Evolutionary conservation across 2,329 filamentous ascomycete genomes (phyloP).

Genomic region (Diaporthe sp.): DNA sequence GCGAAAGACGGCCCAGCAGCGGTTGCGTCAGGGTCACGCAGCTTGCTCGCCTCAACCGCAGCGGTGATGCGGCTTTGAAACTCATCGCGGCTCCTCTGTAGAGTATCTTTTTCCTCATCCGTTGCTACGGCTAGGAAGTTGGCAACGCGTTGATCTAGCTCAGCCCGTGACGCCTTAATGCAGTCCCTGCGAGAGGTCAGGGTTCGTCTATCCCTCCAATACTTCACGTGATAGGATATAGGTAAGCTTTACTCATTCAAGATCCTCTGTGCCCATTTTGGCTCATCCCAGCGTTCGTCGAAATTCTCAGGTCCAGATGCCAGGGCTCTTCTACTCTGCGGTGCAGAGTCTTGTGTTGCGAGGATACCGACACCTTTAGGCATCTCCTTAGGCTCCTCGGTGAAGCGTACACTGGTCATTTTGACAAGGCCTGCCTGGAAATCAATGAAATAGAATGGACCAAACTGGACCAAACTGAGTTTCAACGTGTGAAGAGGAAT

Average conservation of each 20-base stretch:
- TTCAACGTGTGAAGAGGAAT: neutral
- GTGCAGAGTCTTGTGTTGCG: neutral
- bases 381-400: neutral
- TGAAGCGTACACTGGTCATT: neutral
- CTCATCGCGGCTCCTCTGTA: neutral
- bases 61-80: neutral
- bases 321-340: neutral
- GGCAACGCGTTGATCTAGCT: neutral
- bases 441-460: neutral
- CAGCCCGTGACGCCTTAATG: neutral
- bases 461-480: neutral
- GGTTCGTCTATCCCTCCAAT: no score
- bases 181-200: neutral
- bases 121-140: neutral
- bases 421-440: neutral
- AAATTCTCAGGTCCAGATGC: neutral
- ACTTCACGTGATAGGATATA: neutral
- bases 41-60: neutral
- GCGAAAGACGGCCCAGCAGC: neutral
- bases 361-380: neutral
- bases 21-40: neutral
- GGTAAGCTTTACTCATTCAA: neutral
- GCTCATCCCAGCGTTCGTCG: neutral
- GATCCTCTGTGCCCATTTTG: neutral
- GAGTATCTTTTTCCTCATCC: neutral